Conservation (phyloP, 164 flowering plant genomes). For the Magnolia officinalis region DNA sequence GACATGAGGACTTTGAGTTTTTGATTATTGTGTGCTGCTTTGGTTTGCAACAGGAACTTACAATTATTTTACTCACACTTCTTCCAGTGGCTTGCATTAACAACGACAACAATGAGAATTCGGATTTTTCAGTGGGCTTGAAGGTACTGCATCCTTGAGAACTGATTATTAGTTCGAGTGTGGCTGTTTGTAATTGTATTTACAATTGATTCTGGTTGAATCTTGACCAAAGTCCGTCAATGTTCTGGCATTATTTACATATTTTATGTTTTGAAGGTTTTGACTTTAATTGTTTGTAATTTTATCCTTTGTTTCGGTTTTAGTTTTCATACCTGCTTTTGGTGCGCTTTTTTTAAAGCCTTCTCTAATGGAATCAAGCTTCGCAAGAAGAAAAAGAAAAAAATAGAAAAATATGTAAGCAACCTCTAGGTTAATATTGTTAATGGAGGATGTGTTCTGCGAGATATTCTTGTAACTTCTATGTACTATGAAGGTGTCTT, state of each 20-base stretch:
- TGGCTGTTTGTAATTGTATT: neutral
- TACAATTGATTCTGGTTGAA: neutral
- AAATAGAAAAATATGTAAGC: too few species aligned
- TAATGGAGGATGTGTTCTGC: too few species aligned
- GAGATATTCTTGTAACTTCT: too few species aligned
- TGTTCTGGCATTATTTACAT: too few species aligned
- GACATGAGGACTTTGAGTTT: neutral
- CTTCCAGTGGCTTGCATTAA: constrained; percentile 73
- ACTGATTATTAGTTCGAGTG: neutral
- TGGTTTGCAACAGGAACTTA: constrained; percentile 60
- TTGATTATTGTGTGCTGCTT: constrained; percentile 7
- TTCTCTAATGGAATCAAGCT: too few species aligned
- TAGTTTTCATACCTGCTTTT: too few species aligned
- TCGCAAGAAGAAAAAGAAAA: too few species aligned
- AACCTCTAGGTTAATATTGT: too few species aligned
- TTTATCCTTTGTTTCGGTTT: too few species aligned
- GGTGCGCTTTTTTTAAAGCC: too few species aligned
- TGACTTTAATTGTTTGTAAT: too few species aligned
- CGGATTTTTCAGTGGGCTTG: constrained; percentile 62
- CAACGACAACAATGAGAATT: constrained; percentile 48
- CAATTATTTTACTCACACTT: constrained; percentile 65
- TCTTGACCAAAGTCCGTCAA: neutral
- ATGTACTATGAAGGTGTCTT: too few species aligned
- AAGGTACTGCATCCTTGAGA: constrained; percentile 46
- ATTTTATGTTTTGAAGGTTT: neutral